phyloP scores from a whole-genome alignment of 805 yeast species.

The Jamesozyma hellenica region DNA sequence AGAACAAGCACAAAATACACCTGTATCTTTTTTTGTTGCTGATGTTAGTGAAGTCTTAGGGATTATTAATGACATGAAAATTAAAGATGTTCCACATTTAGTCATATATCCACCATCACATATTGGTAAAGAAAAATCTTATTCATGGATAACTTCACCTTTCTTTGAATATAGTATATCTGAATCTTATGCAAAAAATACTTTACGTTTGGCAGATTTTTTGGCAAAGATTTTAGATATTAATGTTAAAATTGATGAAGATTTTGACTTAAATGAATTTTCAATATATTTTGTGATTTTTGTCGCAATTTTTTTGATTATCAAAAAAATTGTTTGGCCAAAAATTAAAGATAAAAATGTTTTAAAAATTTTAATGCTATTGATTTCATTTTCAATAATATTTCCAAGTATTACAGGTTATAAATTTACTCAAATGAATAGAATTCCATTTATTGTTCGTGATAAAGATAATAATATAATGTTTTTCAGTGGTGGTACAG shows the following conservation, averaged over 20 bases:
- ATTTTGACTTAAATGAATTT: slow-evolving; percentile 37
- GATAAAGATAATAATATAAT: slow-evolving; percentile 42
- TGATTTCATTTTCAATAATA: slow-evolving; percentile 34
- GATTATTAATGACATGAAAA: slow-evolving; percentile 33
- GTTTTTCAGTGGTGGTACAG: slow-evolving; percentile 52
- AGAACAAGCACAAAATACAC: slow-evolving; percentile 33
- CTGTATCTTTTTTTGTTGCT: slow-evolving; percentile 38
- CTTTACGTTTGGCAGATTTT: slow-evolving; percentile 44
- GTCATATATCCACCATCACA: slow-evolving; percentile 51
- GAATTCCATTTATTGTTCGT: slow-evolving; percentile 52
- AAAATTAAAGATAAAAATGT: slow-evolving; percentile 16
- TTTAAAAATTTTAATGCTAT: slow-evolving; percentile 15
- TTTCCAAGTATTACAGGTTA: slow-evolving; percentile 47
- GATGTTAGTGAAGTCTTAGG: slow-evolving; percentile 40
- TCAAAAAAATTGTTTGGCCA: slow-evolving; percentile 40
- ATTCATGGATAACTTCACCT: slow-evolving; percentile 23
- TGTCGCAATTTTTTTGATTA: slow-evolving; percentile 34
- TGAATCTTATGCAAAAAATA: slow-evolving; percentile 28
- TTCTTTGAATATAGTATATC: slow-evolving; percentile 31
- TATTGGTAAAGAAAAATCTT: slow-evolving; percentile 14
- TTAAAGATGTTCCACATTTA: slow-evolving; percentile 52
- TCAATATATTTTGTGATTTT: slow-evolving; percentile 37
- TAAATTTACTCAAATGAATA: slow-evolving; percentile 50
- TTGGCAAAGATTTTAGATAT: slow-evolving; percentile 38
- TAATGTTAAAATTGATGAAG: slow-evolving; percentile 35